These are phyloP conservation scores for Tuber borchii DNA, from an alignment of 495 filamentous ascomycete species.

Conservation along the genomic window DNA sequence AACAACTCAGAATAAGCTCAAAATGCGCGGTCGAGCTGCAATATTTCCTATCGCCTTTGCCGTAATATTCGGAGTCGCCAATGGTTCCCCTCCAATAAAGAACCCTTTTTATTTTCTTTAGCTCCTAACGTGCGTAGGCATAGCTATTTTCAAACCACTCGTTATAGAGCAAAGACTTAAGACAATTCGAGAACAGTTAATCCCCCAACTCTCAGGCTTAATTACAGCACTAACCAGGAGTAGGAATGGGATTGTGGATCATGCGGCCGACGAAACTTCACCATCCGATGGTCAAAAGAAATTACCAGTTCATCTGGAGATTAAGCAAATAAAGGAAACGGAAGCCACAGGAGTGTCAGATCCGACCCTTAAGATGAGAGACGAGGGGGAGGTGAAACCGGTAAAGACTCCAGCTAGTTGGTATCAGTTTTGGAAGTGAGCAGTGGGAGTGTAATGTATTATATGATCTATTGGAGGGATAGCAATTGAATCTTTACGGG, in stretches of 20 bases:
- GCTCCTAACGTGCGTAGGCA: constrained; percentile 17
- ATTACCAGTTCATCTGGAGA: background rate
- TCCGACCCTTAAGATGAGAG: background rate
- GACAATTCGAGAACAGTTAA: constrained; percentile 19
- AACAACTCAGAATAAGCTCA: background rate
- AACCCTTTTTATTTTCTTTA: background rate
- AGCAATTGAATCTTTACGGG: background rate
- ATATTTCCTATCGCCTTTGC: constrained; percentile 29
- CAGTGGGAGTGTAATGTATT: background rate
- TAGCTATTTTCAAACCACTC: constrained; percentile 32
- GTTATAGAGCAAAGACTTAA: constrained; percentile 28
- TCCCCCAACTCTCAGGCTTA: background rate
- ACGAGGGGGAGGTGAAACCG: background rate
- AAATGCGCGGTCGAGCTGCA: constrained; percentile 26
- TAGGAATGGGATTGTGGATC: background rate
- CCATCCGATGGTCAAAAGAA: background rate
- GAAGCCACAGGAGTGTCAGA: background rate
- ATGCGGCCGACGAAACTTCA: background rate
- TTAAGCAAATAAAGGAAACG: background rate
- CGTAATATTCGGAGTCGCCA: constrained; percentile 29
- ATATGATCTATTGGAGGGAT: background rate
- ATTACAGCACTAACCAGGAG: background rate
- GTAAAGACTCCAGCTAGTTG: background rate
- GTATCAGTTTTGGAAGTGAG: background rate
- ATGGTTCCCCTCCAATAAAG: constrained; percentile 10